Conservation (phyloP, 148 eudicot genomes). For the Talinum fruticosum region DNA sequence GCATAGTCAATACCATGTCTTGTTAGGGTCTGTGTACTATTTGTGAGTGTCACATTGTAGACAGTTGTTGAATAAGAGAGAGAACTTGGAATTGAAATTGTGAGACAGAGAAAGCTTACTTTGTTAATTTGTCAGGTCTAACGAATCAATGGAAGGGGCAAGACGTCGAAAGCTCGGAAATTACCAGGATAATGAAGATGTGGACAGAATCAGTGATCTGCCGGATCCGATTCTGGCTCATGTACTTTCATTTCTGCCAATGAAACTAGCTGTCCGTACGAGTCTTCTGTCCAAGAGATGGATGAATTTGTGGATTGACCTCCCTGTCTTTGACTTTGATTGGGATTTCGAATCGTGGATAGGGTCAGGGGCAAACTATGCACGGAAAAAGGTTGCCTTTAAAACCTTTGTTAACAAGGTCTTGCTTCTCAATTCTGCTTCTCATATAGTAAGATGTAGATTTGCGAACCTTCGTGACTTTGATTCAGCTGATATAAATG, state of each 20-base stretch:
- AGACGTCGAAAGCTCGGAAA: not conserved
- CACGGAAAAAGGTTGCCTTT: not conserved
- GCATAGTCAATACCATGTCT: too few species aligned
- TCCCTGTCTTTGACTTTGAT: not conserved
- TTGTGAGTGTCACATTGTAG: too few species aligned
- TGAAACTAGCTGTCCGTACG: not conserved
- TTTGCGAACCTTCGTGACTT: not conserved
- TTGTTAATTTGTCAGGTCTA: too few species aligned
- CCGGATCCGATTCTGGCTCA: not conserved
- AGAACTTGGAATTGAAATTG: not conserved
- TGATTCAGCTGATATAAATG: not conserved
- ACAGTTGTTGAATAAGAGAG: too few species aligned
- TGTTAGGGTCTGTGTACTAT: too few species aligned
- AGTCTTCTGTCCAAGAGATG: conserved; percentile 5
- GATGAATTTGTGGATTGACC: not conserved
- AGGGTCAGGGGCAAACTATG: too few species aligned
- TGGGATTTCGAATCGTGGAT: too few species aligned
- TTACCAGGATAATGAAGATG: not conserved
- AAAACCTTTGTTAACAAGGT: not conserved
- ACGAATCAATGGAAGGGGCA: not conserved
- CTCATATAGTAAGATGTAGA: not conserved
- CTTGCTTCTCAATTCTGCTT: not conserved
- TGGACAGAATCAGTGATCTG: not conserved
- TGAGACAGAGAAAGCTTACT: not conserved
- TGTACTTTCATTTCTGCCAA: not conserved